A percentile compares a stretch with the other conserved stretches of the same genome.
These are phyloP conservation scores for Suhomyces guaymorum DNA, from an alignment of 1,139 yeast species.

Conservation along the genomic window DNA sequence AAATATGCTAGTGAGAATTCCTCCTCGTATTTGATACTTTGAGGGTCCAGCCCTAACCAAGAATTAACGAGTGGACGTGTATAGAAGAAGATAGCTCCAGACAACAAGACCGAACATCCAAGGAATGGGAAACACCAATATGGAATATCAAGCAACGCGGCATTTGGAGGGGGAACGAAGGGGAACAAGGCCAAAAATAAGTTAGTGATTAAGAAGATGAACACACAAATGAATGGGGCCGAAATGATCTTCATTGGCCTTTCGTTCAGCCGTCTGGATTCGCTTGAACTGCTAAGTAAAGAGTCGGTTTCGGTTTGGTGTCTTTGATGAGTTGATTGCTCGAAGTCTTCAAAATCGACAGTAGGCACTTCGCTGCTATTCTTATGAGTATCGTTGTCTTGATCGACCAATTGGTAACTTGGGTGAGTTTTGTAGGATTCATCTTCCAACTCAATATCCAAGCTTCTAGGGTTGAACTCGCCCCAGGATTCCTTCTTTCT, in stretches of 20 bases:
- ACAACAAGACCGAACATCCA: slow-evolving; percentile 46
- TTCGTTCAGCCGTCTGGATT: background rate
- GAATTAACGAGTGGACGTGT: slow-evolving; percentile 12
- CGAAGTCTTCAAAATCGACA: slow-evolving; percentile 4
- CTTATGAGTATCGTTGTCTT: background rate
- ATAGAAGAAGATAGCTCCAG: slow-evolving; percentile 43
- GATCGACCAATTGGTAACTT: background rate
- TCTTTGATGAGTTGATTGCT: slow-evolving; percentile 2
- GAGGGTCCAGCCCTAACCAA: slow-evolving; percentile 14
- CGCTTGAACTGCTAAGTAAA: slow-evolving; percentile 3
- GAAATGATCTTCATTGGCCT: slow-evolving; percentile 16
- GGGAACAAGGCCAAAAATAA: slow-evolving; percentile 57
- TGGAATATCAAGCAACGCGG: slow-evolving; percentile 36
- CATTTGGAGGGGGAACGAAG: slow-evolving; percentile 54
- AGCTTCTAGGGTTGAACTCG: slow-evolving; percentile 19
- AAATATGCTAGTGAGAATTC: slow-evolving; percentile 8
- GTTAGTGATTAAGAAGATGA: slow-evolving; percentile 49
- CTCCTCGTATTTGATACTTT: slow-evolving; percentile 16
- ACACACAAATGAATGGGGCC: slow-evolving; percentile 34
- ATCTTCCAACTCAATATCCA: slow-evolving; percentile 7
- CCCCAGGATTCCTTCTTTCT: slow-evolving; percentile 36
- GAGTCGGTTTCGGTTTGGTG: slow-evolving; percentile 7
- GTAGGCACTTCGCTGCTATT: slow-evolving; percentile 4
- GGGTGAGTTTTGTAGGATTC: slow-evolving; percentile 6
- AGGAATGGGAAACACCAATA: slow-evolving; percentile 60